Base-by-base conservation (phyloP, 2,329 filamentous ascomycete genomes). In the Colletotrichum sublineola region DNA sequence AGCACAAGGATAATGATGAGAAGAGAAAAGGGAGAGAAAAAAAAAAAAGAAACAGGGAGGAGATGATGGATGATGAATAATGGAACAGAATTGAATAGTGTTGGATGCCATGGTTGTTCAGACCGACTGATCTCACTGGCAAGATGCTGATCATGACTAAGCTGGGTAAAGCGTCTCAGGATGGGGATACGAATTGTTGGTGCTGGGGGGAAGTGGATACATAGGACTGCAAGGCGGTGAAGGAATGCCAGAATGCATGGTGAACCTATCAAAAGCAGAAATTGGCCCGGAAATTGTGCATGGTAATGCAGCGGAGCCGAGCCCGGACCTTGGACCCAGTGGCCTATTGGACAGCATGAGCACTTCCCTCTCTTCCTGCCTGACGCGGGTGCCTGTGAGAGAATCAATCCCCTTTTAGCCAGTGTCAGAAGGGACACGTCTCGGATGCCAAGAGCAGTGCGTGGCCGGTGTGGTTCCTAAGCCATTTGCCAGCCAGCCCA, bases 271-370 rank as follows among this genome's bases (percentile, higher is more conserved):
- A 53, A 40, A 44, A 18, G 24, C n/a, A 52, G 38, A 8, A 31
- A 42, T 53, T 53, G 36, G 36, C 48, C 46, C 57, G 64, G 68
- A 71, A 68, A 68, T 71, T 68, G 65, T 63, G 15, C 29, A 53
- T 53, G 44, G 58, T 71, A 56, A 70, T 71, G 68, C 63, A 62
- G 68, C 68, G 50, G 68, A 60, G 36, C 68, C 29, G 38, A 31
- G 63, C 36, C 42, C 63, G 33, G 68, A 38, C 61, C 52, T 64
- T 40, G 46, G 50, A 56, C 57, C 48, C 36, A 15, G 48, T 48
- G 38, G 33, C 57, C 24, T 36, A 38, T 33, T 42, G 42, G 29
- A 57, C 48, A 44, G 63, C 46, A 60, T 60, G 38, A 70, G 64
- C 31, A 5, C 15, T 46, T n/a, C 44, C 31, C 42, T 50, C 6